These are phyloP conservation scores for Chamaecrista fasciculata DNA, from an alignment of 306 rosid species.

Conservation along the genomic window DNA sequence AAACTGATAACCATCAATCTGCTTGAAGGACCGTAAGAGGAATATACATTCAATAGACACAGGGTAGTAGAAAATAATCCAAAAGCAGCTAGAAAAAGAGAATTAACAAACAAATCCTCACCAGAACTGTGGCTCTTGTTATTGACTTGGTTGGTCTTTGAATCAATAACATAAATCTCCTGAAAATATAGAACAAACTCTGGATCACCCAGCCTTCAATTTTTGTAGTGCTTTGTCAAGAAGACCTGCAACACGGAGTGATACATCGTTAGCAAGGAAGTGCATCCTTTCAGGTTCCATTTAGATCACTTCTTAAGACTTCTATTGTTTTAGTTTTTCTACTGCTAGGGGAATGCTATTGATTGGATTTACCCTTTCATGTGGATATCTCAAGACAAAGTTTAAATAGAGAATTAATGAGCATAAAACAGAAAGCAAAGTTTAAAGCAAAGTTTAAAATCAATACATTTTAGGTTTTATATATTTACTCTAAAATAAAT, in stretches of 20 bases:
- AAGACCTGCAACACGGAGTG: constrained; percentile 58
- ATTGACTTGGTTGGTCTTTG: constrained; percentile 87
- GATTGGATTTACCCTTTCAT: no score
- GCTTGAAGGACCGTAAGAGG: neutral
- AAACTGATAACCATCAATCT: no score
- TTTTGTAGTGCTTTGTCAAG: constrained; percentile 88
- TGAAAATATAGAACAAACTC: constrained; percentile 91
- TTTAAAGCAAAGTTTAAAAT: no score
- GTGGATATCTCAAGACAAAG: no score
- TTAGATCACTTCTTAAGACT: neutral
- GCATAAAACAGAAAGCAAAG: no score
- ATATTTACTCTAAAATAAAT: no score
- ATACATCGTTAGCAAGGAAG: neutral
- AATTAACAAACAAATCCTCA: constrained; percentile 35
- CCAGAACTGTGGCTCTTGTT: constrained; percentile 83
- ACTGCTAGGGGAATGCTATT: no score
- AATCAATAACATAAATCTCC: constrained; percentile 86
- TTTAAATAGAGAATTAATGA: no score
- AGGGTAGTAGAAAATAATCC: neutral
- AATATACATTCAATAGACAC: neutral
- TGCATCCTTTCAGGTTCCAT: neutral
- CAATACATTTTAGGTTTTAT: no score
- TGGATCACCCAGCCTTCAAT: constrained; percentile 68
- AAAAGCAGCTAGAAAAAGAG: constrained; percentile 19
- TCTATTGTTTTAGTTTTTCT: neutral